phyloP scores from a whole-genome alignment of 2,329 filamentous ascomycete genomes.

The Xylariaceae sp. region DNA sequence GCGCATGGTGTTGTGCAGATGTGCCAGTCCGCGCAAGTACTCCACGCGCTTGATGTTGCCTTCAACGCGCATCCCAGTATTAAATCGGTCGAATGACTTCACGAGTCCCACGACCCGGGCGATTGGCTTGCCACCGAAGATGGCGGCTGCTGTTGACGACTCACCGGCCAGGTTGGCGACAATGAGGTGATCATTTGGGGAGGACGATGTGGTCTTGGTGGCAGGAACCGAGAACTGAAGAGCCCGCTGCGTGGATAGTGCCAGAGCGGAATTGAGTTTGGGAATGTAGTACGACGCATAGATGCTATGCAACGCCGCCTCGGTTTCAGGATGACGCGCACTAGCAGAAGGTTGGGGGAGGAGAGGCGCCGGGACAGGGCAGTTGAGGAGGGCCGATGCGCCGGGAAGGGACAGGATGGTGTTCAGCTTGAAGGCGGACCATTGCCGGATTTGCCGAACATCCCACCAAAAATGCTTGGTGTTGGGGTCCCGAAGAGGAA shows the following conservation, averaged over 20 bases:
- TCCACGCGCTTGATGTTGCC: slow-evolving; percentile 84
- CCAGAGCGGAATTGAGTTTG: slow-evolving; percentile 85
- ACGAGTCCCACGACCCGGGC: slow-evolving; percentile 71
- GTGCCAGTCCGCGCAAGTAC: slow-evolving; percentile 85
- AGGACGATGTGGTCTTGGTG: slow-evolving; percentile 36
- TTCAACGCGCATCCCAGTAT: slow-evolving; percentile 90
- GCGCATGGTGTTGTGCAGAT: slow-evolving; percentile 90
- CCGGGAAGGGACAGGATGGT: slow-evolving; percentile 76
- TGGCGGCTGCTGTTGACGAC: slow-evolving; percentile 60
- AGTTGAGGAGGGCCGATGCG: slow-evolving; percentile 74
- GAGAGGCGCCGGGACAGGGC: slow-evolving; percentile 66
- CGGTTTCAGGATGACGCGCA: slow-evolving; percentile 77
- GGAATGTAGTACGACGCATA: slow-evolving; percentile 81
- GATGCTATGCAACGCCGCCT: slow-evolving; percentile 75
- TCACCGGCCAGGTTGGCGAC: slow-evolving; percentile 68
- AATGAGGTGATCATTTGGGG: slow-evolving; percentile 64
- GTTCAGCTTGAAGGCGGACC: slow-evolving; percentile 78
- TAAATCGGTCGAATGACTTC: slow-evolving; percentile 92
- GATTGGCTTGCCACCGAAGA: slow-evolving; percentile 55
- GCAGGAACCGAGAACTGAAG: slow-evolving; percentile 58
- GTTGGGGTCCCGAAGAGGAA: slow-evolving; percentile 68
- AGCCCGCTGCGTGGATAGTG: slow-evolving; percentile 73
- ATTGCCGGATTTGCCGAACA: slow-evolving; percentile 82
- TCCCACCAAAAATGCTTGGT: slow-evolving; percentile 97
- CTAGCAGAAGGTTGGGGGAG: slow-evolving; percentile 65